Percentiles rank a stretch among this genome's conserved stretches.
These are phyloP conservation scores for Penicillium goetzii DNA, from an alignment of 495 filamentous ascomycete species.

Conservation along the genomic window DNA sequence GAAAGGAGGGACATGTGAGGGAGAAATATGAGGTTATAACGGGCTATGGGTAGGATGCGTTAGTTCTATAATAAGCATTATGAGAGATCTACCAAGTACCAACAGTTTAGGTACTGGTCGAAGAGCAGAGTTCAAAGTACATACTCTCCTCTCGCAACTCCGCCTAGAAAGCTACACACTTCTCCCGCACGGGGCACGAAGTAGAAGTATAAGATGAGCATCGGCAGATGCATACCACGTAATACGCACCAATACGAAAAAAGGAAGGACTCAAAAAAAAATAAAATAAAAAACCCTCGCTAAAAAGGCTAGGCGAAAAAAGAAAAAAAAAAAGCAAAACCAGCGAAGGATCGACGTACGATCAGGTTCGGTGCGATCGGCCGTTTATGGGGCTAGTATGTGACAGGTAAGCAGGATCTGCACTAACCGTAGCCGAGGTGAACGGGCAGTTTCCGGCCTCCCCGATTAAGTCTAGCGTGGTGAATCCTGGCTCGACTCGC, in stretches of 20 bases:
- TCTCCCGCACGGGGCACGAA: neutral
- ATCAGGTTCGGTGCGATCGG: conserved; percentile 32
- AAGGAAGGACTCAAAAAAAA: neutral
- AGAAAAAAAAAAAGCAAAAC: conserved; percentile 4
- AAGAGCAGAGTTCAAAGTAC: neutral
- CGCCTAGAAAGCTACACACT: neutral
- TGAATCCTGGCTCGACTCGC: neutral
- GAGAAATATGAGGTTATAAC: neutral
- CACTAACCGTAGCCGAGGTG: conserved; percentile 38
- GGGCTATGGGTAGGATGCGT: neutral
- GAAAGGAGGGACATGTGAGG: neutral
- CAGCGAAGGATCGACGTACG: conserved; percentile 20
- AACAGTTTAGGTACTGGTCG: neutral
- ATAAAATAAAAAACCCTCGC: conserved; percentile 1
- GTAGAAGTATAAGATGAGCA: neutral
- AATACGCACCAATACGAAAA: conserved; percentile 1
- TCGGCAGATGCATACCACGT: conserved; percentile 7
- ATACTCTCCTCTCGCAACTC: neutral
- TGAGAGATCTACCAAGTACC: neutral
- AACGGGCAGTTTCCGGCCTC: conserved; percentile 36
- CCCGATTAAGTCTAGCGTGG: conserved; percentile 24
- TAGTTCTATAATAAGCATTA: neutral
- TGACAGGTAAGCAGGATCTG: conserved; percentile 44
- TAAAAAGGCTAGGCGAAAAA: neutral
- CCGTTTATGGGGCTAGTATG: conserved; percentile 36